Evolutionary conservation across 208 protist genomes (phyloP), one percentile per base, ranked within the genome.

Genomic region (Blechomonas ayalai): DNA sequence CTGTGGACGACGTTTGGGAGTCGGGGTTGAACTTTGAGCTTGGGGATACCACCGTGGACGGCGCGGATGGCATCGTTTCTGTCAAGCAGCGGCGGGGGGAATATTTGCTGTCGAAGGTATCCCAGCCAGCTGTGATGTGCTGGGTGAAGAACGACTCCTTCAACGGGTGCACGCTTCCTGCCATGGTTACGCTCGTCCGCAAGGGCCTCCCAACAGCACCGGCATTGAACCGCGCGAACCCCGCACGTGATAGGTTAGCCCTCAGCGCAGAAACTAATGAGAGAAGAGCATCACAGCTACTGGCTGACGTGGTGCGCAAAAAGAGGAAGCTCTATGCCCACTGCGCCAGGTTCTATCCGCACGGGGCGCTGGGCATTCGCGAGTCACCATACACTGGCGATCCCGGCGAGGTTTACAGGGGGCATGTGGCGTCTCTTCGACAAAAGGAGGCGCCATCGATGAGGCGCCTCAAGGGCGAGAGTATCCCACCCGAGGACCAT

Each of bases 311-410:
- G 7, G 9, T 19, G 37, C 9, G 38, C 26, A 20, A 26, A 6
- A 10, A 33, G 25, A 13, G 36, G 5, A 26, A 52, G 18, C 47
- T 75, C n/a, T 47, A 55, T 25, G 38, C 38, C 16, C 41, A 33
- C 7, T 75, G 61, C 39, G 33, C 45, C 9, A 29, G 22, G 10
- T 10, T 41, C 22, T 52, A 70, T 35, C 34, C 59, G 16, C 67
- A 75, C 47, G 67, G 67, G 5, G 61, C 61, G 19, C 51, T 75
- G 0, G 67, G 67, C 10, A 53, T 75, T n/a, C 29, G 48, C 10
- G 67, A 75, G 27, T 58, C 24, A 10, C 67, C 67, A 20, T 75
- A 75, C 37, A 45, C 44, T 15, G 48, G 48, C 2, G 43, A 73
- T 12, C 28, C 40, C 0, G 67, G 56, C n/a, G 53, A 49, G 12